Evolutionary conservation across 2,329 filamentous ascomycete genomes (phyloP).

Genomic region (Mollisia scopiformis): DNA sequence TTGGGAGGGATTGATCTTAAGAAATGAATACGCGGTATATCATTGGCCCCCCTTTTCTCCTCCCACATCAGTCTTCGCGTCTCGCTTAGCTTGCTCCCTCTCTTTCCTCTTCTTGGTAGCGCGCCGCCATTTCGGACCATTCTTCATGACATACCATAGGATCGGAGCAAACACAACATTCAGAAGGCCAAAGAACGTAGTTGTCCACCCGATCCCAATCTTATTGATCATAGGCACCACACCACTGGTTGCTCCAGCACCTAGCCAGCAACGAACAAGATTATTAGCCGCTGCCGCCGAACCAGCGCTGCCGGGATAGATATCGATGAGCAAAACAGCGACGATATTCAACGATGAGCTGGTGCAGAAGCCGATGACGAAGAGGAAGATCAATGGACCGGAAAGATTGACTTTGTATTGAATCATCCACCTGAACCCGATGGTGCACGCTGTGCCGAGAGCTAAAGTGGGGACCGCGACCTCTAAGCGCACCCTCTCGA

Average conservation of each 20-base stretch:
- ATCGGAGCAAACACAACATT: neutral
- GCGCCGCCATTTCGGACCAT: neutral
- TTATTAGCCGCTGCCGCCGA: constrained; percentile 56
- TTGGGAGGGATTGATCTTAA: too few species aligned
- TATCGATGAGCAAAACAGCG: constrained; percentile 57
- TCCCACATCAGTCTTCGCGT: neutral
- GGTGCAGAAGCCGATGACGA: constrained; percentile 48
- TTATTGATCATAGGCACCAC: constrained; percentile 54
- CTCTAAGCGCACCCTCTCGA: constrained; percentile 47
- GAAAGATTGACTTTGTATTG: constrained; percentile 23
- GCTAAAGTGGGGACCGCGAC: constrained; percentile 54
- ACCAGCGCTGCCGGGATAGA: constrained; percentile 39
- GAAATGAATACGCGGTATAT: too few species aligned
- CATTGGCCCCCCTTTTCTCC: neutral
- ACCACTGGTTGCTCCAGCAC: constrained; percentile 54
- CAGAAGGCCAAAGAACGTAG: constrained; percentile 46
- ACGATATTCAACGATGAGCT: constrained; percentile 56
- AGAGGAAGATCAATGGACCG: neutral
- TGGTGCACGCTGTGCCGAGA: constrained; percentile 39
- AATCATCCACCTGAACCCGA: constrained; percentile 39
- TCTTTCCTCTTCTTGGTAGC: neutral
- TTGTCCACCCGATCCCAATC: constrained; percentile 56
- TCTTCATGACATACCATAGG: neutral
- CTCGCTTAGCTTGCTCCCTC: neutral
- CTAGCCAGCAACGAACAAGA: constrained; percentile 56